phyloP scores from a whole-genome alignment of 2,329 filamentous ascomycete species.

The Apiospora pterosperma region DNA sequence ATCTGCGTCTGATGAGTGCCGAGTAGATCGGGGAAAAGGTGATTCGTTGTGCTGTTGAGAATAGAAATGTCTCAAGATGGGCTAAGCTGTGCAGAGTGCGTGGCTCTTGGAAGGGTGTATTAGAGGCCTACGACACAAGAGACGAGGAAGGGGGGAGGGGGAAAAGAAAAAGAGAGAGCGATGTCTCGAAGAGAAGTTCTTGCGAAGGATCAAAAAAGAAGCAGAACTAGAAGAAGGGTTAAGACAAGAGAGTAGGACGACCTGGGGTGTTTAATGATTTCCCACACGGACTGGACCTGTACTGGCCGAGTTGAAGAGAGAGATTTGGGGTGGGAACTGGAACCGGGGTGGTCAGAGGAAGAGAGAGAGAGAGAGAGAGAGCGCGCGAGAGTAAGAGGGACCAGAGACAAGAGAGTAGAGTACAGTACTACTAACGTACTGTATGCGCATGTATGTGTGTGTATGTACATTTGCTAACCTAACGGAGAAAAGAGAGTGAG shows the following conservation, averaged over 20 bases:
- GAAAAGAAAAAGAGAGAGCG: constrained; percentile 35
- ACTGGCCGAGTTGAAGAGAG: constrained; percentile 19
- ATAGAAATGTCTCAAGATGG: constrained; percentile 11
- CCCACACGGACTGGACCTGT: constrained; percentile 20
- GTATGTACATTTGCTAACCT: not conserved
- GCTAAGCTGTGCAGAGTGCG: constrained; percentile 29
- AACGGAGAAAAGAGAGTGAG: no score
- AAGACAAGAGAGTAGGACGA: constrained; percentile 21
- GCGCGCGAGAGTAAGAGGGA: not conserved
- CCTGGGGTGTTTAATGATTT: constrained; percentile 32
- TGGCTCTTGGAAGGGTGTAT: constrained; percentile 15
- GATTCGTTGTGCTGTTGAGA: constrained; percentile 8
- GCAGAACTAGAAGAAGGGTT: constrained; percentile 29
- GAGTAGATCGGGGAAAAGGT: not conserved
- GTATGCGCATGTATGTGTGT: constrained; percentile 1
- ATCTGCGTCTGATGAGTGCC: constrained; percentile 27
- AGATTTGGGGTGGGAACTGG: constrained; percentile 8
- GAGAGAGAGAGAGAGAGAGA: not conserved
- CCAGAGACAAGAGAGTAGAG: not conserved
- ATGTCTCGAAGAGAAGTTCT: constrained; percentile 36
- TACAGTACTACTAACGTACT: no score
- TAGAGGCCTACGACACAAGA: constrained; percentile 25
- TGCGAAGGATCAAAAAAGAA: constrained; percentile 32
- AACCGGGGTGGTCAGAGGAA: not conserved
- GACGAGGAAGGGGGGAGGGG: constrained; percentile 26